phyloP scores from a whole-genome alignment of 2,329 filamentous ascomycete genomes.

The Penicillium sp. region DNA sequence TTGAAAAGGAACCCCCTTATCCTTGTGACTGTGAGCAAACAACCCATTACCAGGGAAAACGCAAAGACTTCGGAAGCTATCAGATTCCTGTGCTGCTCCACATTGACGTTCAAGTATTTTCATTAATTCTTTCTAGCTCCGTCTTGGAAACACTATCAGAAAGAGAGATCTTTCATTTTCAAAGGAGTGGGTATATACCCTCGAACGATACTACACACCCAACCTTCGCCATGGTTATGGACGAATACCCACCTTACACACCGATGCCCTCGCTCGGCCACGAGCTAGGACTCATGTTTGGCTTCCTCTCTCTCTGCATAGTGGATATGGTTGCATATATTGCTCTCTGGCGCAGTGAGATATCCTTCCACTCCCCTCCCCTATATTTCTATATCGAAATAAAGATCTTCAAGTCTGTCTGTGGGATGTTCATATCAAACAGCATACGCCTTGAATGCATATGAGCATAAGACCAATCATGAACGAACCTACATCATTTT shows the following conservation, averaged over 20 bases:
- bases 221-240: background rate
- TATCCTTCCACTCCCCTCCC: background rate
- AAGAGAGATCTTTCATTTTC: background rate
- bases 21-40: background rate
- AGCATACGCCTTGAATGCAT: too few species aligned
- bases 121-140: too few species aligned
- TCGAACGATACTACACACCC: background rate
- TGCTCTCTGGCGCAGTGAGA: constrained; percentile 36
- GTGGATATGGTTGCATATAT: constrained; percentile 36
- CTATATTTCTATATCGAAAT: background rate
- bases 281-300: constrained; percentile 43
- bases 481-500: too few species aligned
- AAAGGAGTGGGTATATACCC: background rate
- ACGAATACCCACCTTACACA: constrained; percentile 26
- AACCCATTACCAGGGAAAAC: background rate
- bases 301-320: constrained; percentile 34
- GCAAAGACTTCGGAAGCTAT: background rate
- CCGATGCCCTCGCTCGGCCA: constrained; percentile 32
- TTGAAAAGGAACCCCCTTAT: background rate
- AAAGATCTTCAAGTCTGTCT: background rate
- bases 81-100: background rate
- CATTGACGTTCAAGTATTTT: background rate
- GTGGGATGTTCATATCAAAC: background rate
- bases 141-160: too few species aligned
- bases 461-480: too few species aligned